These are phyloP conservation scores for Metschnikowia baotianmanensis DNA, from an alignment of 805 yeast species.

Conservation along the genomic window DNA sequence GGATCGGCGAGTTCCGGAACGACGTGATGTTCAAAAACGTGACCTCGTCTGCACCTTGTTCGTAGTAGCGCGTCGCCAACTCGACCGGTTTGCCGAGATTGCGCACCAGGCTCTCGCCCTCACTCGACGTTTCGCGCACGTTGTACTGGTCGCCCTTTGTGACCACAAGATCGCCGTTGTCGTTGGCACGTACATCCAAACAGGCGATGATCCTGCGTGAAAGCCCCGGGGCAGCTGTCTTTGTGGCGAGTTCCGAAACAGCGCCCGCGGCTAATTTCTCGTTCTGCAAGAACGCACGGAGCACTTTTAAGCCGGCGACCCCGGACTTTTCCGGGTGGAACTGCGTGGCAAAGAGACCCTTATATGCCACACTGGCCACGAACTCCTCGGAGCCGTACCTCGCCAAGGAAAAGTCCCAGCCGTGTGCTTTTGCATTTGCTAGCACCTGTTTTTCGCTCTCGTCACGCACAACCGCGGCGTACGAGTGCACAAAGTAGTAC, in stretches of 20 bases:
- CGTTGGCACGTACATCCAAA: conserved; percentile 94
- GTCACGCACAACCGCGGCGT: conserved; percentile 65
- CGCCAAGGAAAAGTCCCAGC: conserved; percentile 74
- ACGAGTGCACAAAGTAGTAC: conserved; percentile 95
- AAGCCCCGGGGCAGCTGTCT: conserved; percentile 46
- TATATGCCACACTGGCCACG: conserved; percentile 75
- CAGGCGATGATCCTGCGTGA: conserved; percentile 94
- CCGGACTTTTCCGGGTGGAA: conserved; percentile 99
- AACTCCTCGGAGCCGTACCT: conserved; percentile 77
- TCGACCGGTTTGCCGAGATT: conserved; percentile 96
- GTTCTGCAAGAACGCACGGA: conserved; percentile 66
- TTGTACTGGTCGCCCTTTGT: conserved; percentile 99
- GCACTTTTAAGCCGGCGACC: conserved; percentile 75
- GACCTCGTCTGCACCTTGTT: conserved; percentile 96
- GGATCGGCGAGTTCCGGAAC: conserved; percentile 88
- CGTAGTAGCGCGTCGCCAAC: conserved; percentile 83
- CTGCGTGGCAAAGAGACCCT: conserved; percentile 89
- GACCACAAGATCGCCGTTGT: conserved; percentile 91
- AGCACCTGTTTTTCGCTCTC: conserved; percentile 24
- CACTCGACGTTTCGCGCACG: conserved; percentile 65
- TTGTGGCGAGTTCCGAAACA: neutral
- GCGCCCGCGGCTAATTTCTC: conserved; percentile 20
- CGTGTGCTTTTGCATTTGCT: conserved; percentile 28
- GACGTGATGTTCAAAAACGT: conserved; percentile 95
- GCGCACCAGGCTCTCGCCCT: conserved; percentile 62